phyloP scores from a whole-genome alignment of 164 flowering plant species.

The Liquidambar formosana region DNA sequence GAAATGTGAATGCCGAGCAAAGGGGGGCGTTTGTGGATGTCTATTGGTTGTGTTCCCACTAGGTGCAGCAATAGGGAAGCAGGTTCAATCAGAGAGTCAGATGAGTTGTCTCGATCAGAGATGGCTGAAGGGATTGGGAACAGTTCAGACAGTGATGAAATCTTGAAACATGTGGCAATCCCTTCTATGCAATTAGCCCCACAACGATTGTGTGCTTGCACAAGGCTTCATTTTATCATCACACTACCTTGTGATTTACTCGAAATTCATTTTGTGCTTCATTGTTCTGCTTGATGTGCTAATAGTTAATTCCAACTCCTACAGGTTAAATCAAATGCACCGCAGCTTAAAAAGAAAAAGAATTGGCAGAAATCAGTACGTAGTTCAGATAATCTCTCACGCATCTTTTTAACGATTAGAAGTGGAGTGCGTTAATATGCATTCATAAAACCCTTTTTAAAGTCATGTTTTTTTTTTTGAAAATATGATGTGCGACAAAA shows the following conservation, averaged over 20 bases:
- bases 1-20: conserved; percentile 74
- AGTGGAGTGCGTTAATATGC: too few relatives aligned
- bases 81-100: conserved; percentile 6
- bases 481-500: too few relatives aligned
- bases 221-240: not conserved
- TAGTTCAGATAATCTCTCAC: conserved; percentile 72
- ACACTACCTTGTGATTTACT: not conserved
- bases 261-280: not conserved
- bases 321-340: conserved; percentile 66
- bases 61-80: conserved; percentile 67
- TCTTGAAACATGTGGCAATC: too few relatives aligned
- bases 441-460: too few relatives aligned
- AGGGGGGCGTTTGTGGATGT: conserved; percentile 45
- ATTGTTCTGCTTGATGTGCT: not conserved
- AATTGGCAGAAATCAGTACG: conserved; percentile 72
- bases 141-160: conserved; percentile 17
- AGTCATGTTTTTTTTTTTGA: too few relatives aligned
- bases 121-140: conserved; percentile 21
- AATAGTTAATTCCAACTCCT: not conserved
- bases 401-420: too few relatives aligned
- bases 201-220: not conserved
- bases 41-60: conserved; percentile 55
- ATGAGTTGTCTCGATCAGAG: conserved; percentile 21
- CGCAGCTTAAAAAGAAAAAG: conserved; percentile 66
- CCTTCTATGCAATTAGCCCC: too few relatives aligned